These are phyloP conservation scores for Primulina tabacum DNA, from an alignment of 257 asterid species.

Conservation along the genomic window DNA sequence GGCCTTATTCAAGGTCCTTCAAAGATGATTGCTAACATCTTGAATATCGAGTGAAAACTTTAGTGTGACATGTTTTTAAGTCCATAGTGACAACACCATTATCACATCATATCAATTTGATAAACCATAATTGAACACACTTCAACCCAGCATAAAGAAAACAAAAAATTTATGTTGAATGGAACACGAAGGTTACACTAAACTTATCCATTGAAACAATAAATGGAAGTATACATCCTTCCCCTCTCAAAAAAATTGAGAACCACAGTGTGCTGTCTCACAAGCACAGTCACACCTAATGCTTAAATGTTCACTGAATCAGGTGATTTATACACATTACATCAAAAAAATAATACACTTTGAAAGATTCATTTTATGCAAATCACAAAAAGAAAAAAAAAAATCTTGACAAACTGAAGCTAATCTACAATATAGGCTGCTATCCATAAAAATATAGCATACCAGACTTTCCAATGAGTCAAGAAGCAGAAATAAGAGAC, in stretches of 20 bases:
- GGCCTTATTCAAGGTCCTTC: too few relatives aligned
- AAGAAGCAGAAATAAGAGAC: neutral
- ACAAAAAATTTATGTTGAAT: neutral
- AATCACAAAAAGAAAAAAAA: neutral
- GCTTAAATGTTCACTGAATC: neutral
- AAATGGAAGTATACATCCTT: neutral
- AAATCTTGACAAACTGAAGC: neutral
- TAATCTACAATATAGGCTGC: neutral
- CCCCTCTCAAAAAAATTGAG: neutral
- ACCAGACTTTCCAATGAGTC: neutral
- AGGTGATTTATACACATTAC: neutral
- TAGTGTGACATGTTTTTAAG: neutral
- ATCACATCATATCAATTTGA: neutral
- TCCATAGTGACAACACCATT: conserved; percentile 2
- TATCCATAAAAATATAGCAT: neutral
- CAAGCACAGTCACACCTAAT: neutral
- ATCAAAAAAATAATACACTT: neutral
- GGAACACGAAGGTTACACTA: neutral
- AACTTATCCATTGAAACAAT: neutral
- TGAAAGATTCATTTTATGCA: too few relatives aligned
- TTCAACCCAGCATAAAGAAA: neutral
- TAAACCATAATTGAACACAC: neutral
- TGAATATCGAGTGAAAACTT: neutral
- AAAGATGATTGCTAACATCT: too few relatives aligned
- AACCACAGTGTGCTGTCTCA: neutral